Conservation (phyloP, 1,284 basidiomycete species). For the Ceratobasidium sp. region DNA sequence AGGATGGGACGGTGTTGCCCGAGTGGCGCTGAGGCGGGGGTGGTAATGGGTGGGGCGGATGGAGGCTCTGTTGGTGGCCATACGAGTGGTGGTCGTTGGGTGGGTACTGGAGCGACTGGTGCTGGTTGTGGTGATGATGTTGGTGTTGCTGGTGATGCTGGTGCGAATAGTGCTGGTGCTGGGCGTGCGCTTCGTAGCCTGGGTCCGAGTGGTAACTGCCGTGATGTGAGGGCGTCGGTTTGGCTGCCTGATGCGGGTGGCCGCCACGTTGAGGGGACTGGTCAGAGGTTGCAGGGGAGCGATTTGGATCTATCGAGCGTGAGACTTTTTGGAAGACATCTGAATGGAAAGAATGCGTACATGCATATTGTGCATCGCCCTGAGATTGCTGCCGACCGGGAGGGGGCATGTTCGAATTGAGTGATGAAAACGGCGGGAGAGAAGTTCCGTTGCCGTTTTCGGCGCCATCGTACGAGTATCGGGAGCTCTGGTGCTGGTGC, state of each 20-base stretch:
- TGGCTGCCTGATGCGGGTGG: slow-evolving; percentile 4
- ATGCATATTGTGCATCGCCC: not conserved
- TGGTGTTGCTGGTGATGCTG: slow-evolving; percentile 28
- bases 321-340: slow-evolving; percentile 4
- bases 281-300: slow-evolving; percentile 7
- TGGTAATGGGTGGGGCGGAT: slow-evolving; percentile 39
- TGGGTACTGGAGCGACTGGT: slow-evolving; percentile 33
- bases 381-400: slow-evolving; percentile 13
- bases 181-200: slow-evolving; percentile 19
- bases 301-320: slow-evolving; percentile 18
- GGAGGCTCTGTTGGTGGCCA: slow-evolving; percentile 32
- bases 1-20: slow-evolving; percentile 38
- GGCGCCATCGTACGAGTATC: not conserved
- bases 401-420: slow-evolving; percentile 16
- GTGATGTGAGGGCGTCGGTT: slow-evolving; percentile 32
- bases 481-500: not conserved
- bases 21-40: slow-evolving; percentile 30
- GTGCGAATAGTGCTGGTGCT: slow-evolving; percentile 18
- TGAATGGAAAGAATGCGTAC: slow-evolving; percentile 3
- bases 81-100: slow-evolving; percentile 9
- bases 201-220: slow-evolving; percentile 34
- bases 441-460: not conserved
- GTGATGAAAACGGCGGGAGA: slow-evolving; percentile 14
- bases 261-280: slow-evolving; percentile 24
- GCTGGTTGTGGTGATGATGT: slow-evolving; percentile 43